Base-by-base conservation (phyloP, 192 early-diverging fungal genomes). In the Pilobolus umbonatus region DNA sequence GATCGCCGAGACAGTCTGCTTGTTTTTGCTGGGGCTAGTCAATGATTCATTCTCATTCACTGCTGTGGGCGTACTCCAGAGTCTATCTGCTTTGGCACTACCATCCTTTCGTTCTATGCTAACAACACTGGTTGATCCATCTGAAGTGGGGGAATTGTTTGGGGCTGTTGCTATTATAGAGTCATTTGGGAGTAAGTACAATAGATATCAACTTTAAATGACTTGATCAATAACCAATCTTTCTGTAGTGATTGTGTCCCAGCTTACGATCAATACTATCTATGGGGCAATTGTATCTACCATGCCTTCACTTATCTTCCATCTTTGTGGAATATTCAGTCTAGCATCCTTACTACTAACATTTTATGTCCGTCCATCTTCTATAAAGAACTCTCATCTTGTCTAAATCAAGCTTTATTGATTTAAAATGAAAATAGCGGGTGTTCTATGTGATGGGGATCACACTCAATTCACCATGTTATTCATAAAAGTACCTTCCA, bases 101-200 rank as follows among this genome's bases (percentile, higher is more conserved):
- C 74, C 80, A 0, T 75, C 74, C 0, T 28, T 74, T 2, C 76
- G 61, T 34, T 67, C 78, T 4, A 15, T 82, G 19, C 26, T 78
- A 15, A 80, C 74, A 15, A 63, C 55, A 19, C 46, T 76, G 42
- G 77, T 82, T 10, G 43, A 63, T 5, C 68, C 77, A 2, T 61
- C 65, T 15, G 58, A 82, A 65, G 61, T 76, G 35, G 80, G 78
- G 1, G 71, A 79, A 28, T 52, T 71, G 17, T 48, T 82, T 12
- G 80, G 80, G 0, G 75, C 80, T 22, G 28, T 80, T 10, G 50
- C 68, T 22, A 67, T 74, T 22, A 14, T 79, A 19, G 80, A 82
- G 25, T 61, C 77, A 21, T 54, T 77, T 31, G 54, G 69, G 10
- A 64, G 75, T 17, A 61, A 61, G 48, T 61, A 11, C 21, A 0